Evolutionary conservation across 1,284 basidiomycete species (phyloP).

Genomic region (Mycena citricolor): DNA sequence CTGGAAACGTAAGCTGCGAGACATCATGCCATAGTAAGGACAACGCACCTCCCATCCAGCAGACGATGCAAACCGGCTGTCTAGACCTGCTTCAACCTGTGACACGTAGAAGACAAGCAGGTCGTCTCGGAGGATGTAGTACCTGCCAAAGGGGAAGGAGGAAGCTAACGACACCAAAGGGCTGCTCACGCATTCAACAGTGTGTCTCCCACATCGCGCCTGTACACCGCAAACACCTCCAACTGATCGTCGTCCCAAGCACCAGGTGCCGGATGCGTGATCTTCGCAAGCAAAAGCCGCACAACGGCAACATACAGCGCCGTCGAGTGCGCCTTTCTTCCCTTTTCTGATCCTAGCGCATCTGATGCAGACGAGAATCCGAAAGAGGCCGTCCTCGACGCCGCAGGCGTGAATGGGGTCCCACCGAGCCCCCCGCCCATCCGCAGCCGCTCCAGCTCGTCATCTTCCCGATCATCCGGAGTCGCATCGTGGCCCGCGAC

Average conservation of each 20-base stretch:
- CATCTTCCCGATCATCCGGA: conserved; percentile 17
- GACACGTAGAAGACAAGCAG: conserved; percentile 73
- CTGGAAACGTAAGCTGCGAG: conserved; percentile 44
- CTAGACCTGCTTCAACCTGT: conserved; percentile 56
- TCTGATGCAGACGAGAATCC: too few species aligned
- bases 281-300: conserved; percentile 67
- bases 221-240: conserved; percentile 58
- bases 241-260: too few species aligned
- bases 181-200: conserved; percentile 80
- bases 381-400: conserved; percentile 1
- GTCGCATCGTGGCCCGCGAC: conserved; percentile 1
- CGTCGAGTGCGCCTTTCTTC: conserved; percentile 53
- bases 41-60: conserved; percentile 76
- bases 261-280: conserved; percentile 74
- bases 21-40: not conserved
- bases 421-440: conserved; percentile 30
- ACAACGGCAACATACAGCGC: conserved; percentile 80
- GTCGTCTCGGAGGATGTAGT: conserved; percentile 81
- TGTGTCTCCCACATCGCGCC: conserved; percentile 87
- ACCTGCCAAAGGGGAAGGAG: too few species aligned
- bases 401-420: conserved; percentile 20
- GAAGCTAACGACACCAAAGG: too few species aligned
- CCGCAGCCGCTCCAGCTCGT: conserved; percentile 34
- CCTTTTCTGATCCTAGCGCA: too few species aligned
- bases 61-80: conserved; percentile 33